Evolutionary conservation across 2,329 filamentous ascomycete genomes (phyloP), one percentile per base, ranked within the genome.

Genomic region (Arthroderma sp.): DNA sequence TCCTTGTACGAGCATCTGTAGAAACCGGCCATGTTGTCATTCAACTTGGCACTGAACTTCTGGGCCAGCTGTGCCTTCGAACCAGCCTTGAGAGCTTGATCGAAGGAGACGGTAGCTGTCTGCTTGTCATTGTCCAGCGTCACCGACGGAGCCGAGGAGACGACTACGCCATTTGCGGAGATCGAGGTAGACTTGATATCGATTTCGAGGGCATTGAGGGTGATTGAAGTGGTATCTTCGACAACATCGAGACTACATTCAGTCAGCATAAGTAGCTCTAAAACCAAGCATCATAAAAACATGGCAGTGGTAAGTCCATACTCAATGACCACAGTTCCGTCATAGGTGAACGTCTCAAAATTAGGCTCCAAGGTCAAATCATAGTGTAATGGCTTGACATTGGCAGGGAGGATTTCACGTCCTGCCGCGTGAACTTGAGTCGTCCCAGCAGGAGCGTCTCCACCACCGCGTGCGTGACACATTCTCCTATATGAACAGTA

Each of bases 1-100:
- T 78, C 80, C 71, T 91, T 93, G 73, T 89, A 96, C 5, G 86
- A 93, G 1, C 87, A 94, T 47, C 89, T 80, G 68, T 96, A 96
- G 75, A 96, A 96, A 40, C 89, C 89, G 40, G 88, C 88, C 86
- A 96, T 94, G 68, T 91, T 89, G 63, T 94, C 85, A 64, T 94
- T 94, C 57, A 94, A 69, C 37, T 72, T 74, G 36, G 87, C 87
- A 6, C 77, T 80, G 66, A 93, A 94, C 54, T 75, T 81, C 56
- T 87, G 77, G 58, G 80, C 80, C 50, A 93, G 67, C 66, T 81
- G 80, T 15, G 83, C 85, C 70, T 87, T 88, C 57, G 76, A 74
- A 27, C 84, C 86, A 50, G 83, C 82, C 22, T 77, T 65, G 49
- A 96, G 71, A 39, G 72, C 73, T 60, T 87, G 74, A 53, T 80